These are phyloP conservation scores for Tricholoma saponaceum DNA, from an alignment of 768 basidiomycete species.

Conservation along the genomic window DNA sequence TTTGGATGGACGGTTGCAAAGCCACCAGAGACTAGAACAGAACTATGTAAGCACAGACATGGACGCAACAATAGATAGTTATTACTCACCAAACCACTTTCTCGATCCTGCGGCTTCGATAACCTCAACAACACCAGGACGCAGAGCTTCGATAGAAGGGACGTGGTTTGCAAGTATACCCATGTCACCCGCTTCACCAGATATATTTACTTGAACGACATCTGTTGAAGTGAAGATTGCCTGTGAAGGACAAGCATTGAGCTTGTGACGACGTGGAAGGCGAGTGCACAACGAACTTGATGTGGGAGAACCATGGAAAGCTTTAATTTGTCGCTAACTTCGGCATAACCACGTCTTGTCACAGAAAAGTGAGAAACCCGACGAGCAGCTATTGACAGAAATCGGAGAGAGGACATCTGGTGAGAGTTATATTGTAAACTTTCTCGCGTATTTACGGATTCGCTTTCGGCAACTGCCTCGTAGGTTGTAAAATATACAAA, in stretches of 20 bases:
- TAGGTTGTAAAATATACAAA: background rate
- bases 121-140: slow-evolving; percentile 93
- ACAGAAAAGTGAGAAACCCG: slow-evolving; percentile 48
- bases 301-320: slow-evolving; percentile 94
- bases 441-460: slow-evolving; percentile 40
- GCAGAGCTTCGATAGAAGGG: slow-evolving; percentile 92
- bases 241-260: slow-evolving; percentile 36
- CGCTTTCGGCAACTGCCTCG: slow-evolving; percentile 18
- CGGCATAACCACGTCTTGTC: slow-evolving; percentile 85
- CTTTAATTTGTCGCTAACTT: slow-evolving; percentile 85
- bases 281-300: slow-evolving; percentile 52
- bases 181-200: slow-evolving; percentile 96
- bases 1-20: slow-evolving; percentile 98
- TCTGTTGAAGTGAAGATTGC: slow-evolving; percentile 87
- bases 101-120: slow-evolving; percentile 80
- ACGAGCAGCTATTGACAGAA: slow-evolving; percentile 60
- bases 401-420: slow-evolving; percentile 74
- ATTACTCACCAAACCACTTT: slow-evolving; percentile 92
- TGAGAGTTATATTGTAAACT: slow-evolving; percentile 22
- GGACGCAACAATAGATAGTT: background rate
- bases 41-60: background rate
- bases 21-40: slow-evolving; percentile 77
- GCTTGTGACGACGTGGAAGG: background rate
- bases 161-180: slow-evolving; percentile 99
- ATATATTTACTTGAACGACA: slow-evolving; percentile 93